phyloP scores from a whole-genome alignment of 345 rosid genomes.

The Syzygium aqueum region DNA sequence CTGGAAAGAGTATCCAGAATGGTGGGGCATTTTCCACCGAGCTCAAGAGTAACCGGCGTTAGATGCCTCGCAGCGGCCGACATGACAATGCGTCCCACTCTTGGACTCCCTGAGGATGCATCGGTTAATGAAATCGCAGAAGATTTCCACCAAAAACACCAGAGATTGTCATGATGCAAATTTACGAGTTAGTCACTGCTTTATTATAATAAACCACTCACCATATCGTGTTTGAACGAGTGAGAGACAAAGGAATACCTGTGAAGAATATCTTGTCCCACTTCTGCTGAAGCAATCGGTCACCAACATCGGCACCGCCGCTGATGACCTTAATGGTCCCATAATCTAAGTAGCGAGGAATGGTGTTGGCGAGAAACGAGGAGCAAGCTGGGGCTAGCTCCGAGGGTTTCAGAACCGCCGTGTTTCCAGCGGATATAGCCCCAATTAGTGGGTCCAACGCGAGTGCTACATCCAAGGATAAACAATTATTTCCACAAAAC shows the following conservation, averaged over 20 bases:
- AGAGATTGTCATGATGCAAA: neutral
- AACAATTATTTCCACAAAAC: neutral
- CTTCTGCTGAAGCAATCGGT: slow-evolving; percentile 48
- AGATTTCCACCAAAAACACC: neutral
- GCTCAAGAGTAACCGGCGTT: slow-evolving; percentile 83
- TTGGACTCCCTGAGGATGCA: slow-evolving; percentile 50
- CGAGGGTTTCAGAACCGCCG: slow-evolving; percentile 66
- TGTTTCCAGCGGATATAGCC: slow-evolving; percentile 90
- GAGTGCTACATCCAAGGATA: slow-evolving; percentile 39
- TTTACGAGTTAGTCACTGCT: neutral
- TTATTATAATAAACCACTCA: neutral
- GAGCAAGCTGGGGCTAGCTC: slow-evolving; percentile 58
- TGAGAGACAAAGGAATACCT: slow-evolving; percentile 24
- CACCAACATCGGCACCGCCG: slow-evolving; percentile 51
- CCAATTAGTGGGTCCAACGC: slow-evolving; percentile 75
- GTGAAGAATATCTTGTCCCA: slow-evolving; percentile 97
- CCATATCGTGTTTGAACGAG: neutral
- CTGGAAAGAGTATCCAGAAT: slow-evolving; percentile 41
- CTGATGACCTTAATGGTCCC: slow-evolving; percentile 57
- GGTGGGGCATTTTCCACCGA: slow-evolving; percentile 84
- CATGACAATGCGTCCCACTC: slow-evolving; percentile 58
- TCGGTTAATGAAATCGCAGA: neutral
- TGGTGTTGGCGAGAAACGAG: slow-evolving; percentile 38
- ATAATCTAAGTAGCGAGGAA: slow-evolving; percentile 61
- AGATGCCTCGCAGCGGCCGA: slow-evolving; percentile 75